These are phyloP conservation scores for Paecilomyces sp. DNA, from an alignment of 2,329 filamentous ascomycete genomes.

Conservation along the genomic window DNA sequence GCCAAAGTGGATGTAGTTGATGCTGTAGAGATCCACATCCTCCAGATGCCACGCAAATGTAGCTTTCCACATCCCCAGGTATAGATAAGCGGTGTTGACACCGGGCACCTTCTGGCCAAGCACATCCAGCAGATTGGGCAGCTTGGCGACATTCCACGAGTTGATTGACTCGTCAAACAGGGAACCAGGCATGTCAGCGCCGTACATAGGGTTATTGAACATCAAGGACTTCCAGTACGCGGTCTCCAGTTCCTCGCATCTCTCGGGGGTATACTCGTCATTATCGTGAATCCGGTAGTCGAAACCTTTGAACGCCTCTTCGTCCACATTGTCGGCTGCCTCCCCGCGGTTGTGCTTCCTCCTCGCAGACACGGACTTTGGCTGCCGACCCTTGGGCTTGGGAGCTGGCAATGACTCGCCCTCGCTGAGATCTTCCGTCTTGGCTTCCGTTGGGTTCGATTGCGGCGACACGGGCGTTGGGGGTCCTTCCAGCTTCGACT, in stretches of 20 bases:
- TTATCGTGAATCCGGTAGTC: conserved; percentile 79
- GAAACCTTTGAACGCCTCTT: conserved; percentile 83
- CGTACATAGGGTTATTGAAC: conserved; percentile 90
- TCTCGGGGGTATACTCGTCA: conserved; percentile 81
- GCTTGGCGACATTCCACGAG: conserved; percentile 88
- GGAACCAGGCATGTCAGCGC: conserved; percentile 91
- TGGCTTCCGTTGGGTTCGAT: conserved; percentile 45
- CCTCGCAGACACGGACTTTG: conserved; percentile 72
- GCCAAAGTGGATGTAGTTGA: conserved; percentile 98
- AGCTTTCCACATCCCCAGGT: conserved; percentile 99
- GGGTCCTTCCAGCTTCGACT: conserved; percentile 39
- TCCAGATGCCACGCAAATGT: conserved; percentile 99
- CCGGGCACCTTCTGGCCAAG: conserved; percentile 92
- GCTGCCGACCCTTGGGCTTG: conserved; percentile 49
- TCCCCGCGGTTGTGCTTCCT: conserved; percentile 80
- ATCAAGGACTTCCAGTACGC: conserved; percentile 97
- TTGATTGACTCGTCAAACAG: conserved; percentile 82
- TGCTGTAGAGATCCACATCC: conserved; percentile 97
- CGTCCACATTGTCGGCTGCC: conserved; percentile 71
- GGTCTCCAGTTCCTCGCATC: conserved; percentile 89
- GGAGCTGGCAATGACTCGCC: conserved; percentile 33
- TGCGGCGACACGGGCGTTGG: conserved; percentile 49
- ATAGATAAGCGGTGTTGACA: conserved; percentile 96
- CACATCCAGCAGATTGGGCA: conserved; percentile 88
- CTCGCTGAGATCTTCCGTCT: conserved; percentile 48